Percentiles rank a stretch among this genome's conserved stretches.
Evolutionary conservation across 2,329 filamentous ascomycete species (phyloP).

Genomic region (Lasiodiplodia sp.): DNA sequence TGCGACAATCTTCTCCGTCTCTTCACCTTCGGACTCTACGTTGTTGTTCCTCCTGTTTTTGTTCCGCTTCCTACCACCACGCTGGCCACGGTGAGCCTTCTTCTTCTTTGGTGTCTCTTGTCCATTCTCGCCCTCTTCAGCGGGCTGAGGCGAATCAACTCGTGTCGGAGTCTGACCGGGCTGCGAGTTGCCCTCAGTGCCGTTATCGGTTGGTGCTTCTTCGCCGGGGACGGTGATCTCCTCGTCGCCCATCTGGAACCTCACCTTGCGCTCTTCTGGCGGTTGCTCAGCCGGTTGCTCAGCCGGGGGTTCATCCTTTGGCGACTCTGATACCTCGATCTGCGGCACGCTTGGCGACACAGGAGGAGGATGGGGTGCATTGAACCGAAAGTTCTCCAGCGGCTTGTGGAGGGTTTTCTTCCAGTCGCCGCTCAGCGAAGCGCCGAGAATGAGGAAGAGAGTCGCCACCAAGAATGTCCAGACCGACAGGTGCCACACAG

Average conservation of each 20-base stretch:
- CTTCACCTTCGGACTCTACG: constrained; percentile 41
- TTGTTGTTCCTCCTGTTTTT: constrained; percentile 50
- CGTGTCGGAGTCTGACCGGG: background rate
- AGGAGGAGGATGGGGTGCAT: constrained; percentile 36
- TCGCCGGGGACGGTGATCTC: constrained; percentile 26
- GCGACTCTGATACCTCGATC: constrained; percentile 18
- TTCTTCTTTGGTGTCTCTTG: constrained; percentile 51
- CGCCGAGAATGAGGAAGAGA: constrained; percentile 25
- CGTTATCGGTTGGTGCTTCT: background rate
- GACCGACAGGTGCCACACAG: constrained; percentile 7
- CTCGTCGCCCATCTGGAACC: constrained; percentile 29
- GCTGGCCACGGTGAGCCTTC: constrained; percentile 58
- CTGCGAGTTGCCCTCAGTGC: constrained; percentile 3
- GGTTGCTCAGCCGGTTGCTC: constrained; percentile 3
- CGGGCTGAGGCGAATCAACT: constrained; percentile 32
- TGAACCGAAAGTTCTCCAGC: constrained; percentile 44
- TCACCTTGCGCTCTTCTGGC: constrained; percentile 26
- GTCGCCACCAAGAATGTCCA: constrained; percentile 30
- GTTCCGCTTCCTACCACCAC: constrained; percentile 54
- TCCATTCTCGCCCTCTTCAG: constrained; percentile 32
- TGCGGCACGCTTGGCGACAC: background rate
- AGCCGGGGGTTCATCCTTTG: background rate
- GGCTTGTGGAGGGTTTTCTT: constrained; percentile 35
- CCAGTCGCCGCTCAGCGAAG: constrained; percentile 24
- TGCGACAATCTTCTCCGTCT: constrained; percentile 49